Evolutionary conservation across 331 rosid genomes (phyloP), one percentile per base, ranked within the genome.

Genomic region (Quercus lobata): DNA sequence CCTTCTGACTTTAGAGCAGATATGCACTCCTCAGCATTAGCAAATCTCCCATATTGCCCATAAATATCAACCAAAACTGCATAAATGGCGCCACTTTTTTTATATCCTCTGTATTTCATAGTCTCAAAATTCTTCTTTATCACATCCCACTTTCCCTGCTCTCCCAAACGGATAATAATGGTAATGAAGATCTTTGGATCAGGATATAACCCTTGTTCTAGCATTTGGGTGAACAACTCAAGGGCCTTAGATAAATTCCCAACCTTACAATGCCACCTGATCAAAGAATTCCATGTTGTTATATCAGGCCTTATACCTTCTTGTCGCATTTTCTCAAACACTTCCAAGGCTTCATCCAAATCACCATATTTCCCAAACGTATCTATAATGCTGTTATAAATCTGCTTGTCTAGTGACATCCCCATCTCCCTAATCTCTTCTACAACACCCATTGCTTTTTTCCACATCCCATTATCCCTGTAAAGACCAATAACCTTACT

Each of bases 401-500:
- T 80, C 78, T 86, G 84, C 6, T 79, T 89, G 76, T 90, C 92
- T 65, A 90, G 53, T 58, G 75, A 66, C 77, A 92, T 63, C 19
- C 92, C 91, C 86, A 81, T 83, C 55, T 82, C 89, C 76, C 85
- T 80, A 22, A 92, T 84, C 87, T 90, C 95, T 68, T 83, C 88
- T 46, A 92, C 75, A 82, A 89, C 54, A 69, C 87, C 92, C 78
- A 87, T 73, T 17, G 97, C 97, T 76, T 92, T 92, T 89, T 89
- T 92, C 97, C 95, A 92, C 97, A 92, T 90, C 75, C 97, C 97
- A 73, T 92, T 92, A 75, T 92, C 94, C 79, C 92, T 87, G 76
- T 89, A 90, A 78, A 92, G 81, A 77, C 86, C 89, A 73, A 90
- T 89, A 60, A 90, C 85, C 81, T 87, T 89, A 79, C 92, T 69